Evolutionary conservation across 2,329 filamentous ascomycete species (phyloP).

Genomic region (Diaporthe amygdali): DNA sequence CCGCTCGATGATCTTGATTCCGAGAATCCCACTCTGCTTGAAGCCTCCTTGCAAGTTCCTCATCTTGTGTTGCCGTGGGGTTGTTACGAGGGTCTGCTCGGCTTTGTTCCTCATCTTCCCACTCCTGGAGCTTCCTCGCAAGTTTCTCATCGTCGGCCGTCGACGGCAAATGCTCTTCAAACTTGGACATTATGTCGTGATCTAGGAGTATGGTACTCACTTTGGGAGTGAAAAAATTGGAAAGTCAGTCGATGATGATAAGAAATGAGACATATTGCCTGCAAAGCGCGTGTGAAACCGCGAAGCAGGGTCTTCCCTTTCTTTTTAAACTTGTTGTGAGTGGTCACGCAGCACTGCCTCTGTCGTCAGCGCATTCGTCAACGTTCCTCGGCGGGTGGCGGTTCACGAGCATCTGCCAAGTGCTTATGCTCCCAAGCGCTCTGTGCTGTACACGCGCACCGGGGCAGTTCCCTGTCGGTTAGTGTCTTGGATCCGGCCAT

Average conservation of each 20-base stretch:
- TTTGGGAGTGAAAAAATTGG: background rate
- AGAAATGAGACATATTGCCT: background rate
- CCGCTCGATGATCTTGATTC: background rate
- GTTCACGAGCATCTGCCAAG: background rate
- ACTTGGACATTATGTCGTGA: background rate
- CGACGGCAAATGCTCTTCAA: background rate
- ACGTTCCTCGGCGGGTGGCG: conserved; percentile 17
- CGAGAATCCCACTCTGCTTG: background rate
- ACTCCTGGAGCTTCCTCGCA: background rate
- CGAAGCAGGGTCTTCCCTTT: background rate
- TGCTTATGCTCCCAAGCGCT: background rate
- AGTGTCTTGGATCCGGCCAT: conserved; percentile 7
- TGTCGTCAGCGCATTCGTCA: conserved; percentile 14
- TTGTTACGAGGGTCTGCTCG: background rate
- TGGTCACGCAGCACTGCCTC: background rate
- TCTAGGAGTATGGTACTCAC: background rate
- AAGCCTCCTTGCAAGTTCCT: background rate
- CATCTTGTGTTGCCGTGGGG: background rate
- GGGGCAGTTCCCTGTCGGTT: conserved; percentile 4
- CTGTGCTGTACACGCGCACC: background rate
- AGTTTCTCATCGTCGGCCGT: conserved; percentile 3
- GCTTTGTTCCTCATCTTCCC: background rate
- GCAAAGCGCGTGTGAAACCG: background rate
- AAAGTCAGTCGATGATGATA: background rate
- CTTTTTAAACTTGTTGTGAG: background rate